Evolutionary conservation across 176 grass and related monocot species (phyloP).

Genomic region (Hsuehochloa calcarea): DNA sequence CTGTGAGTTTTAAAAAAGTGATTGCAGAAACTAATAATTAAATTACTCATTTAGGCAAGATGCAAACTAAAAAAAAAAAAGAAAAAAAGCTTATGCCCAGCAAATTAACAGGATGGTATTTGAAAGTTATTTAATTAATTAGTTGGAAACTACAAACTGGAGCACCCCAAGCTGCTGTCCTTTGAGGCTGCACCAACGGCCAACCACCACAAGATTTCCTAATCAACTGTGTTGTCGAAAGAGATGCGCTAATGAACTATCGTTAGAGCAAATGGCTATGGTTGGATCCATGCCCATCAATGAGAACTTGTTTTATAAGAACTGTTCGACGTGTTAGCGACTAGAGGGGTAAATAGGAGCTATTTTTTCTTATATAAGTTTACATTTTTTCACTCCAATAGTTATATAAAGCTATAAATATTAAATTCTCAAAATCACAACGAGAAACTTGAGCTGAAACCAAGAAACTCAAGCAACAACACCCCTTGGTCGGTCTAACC

Average conservation of each 20-base stretch:
- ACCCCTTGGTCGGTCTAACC: no score
- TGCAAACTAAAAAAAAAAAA: neutral
- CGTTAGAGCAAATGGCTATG: neutral
- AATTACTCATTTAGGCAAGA: neutral
- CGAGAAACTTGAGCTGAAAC: no score
- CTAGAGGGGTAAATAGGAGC: no score
- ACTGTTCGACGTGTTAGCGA: no score
- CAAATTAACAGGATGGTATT: conserved; percentile 15
- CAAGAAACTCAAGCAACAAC: no score
- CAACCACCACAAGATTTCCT: conserved; percentile 28
- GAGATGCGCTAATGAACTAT: conserved; percentile 33
- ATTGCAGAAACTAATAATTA: neutral
- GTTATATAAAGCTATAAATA: no score
- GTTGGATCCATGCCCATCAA: conserved; percentile 23
- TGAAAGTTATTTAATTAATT: neutral
- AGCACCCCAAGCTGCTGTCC: conserved; percentile 34
- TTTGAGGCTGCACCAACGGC: conserved; percentile 38
- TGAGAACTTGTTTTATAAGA: neutral
- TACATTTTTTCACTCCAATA: no score
- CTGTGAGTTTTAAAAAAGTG: neutral
- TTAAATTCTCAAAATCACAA: no score
- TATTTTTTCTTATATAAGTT: no score
- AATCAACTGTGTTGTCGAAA: conserved; percentile 28
- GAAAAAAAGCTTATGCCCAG: neutral
- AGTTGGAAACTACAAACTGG: conserved; percentile 12